Evolutionary conservation across 225 moss, liverwort and hornwort species (phyloP), one percentile per base, ranked within the genome.

Genomic region (Ulota crispa): DNA sequence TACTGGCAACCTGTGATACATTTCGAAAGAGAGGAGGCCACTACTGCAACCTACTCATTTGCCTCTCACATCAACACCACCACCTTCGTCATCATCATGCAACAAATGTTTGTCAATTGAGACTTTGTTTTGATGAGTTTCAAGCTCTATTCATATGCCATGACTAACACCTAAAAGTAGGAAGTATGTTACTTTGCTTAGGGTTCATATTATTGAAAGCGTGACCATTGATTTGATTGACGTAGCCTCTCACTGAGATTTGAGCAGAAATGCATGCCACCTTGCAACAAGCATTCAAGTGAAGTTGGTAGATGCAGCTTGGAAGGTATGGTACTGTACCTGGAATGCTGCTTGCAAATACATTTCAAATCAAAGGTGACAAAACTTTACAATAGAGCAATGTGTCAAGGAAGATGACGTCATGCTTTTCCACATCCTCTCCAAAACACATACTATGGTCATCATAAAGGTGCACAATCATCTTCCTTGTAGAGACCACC

Each of bases 331-430:
- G 88, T 68, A 16, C 20, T 82, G 82, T 39, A 0, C 60, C 5
- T 88, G 88, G 88, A 88, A 83, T 53, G 50, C 80, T 6, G 2
- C 1, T 13, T 73, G 83, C 67, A 45, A 47, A 0, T 83, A 88
- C 39, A 65, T 83, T 0, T 7, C 55, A 1, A 85, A 82, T 15
- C 82, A 13, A 79, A 3, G 79, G 2, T 85, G 85, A 85, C 82
- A 80, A 21, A 80, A 80, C 77, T 88, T 88, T 23, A 85, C 85
- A 4, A 61, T 88, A 5, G 72, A 85, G 28, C 88, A 88, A 28
- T 85, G 88, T 53, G 24, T 88, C 11, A 85, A 88, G 62, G 85
- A 79, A 32, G 80, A 85, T 20, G 83, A 88, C 21, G 80, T 62
- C 2, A 43, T 85, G 2, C 41, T 88, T 4, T 80, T 85, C 34